These are phyloP conservation scores for Psilocybe azurescens DNA, from an alignment of 768 basidiomycete species.

Conservation along the genomic window DNA sequence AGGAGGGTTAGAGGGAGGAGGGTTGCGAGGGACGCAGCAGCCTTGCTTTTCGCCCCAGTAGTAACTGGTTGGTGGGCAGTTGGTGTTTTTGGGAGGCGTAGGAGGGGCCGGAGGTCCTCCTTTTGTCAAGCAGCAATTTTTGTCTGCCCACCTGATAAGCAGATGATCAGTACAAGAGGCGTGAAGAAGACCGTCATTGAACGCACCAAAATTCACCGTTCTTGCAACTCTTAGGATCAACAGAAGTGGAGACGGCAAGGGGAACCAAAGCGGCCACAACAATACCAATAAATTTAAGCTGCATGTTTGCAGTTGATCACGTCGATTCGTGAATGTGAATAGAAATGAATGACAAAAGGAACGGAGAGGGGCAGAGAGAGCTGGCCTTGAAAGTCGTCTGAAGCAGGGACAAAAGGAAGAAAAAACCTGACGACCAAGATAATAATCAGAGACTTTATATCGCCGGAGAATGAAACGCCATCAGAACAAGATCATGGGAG, in stretches of 20 bases:
- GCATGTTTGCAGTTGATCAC: slow-evolving; percentile 27
- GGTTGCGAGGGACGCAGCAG: slow-evolving; percentile 59
- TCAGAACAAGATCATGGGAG: slow-evolving; percentile 22
- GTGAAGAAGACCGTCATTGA: neutral
- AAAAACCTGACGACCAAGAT: slow-evolving; percentile 8
- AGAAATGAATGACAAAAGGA: slow-evolving; percentile 21
- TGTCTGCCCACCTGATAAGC: slow-evolving; percentile 34
- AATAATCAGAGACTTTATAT: slow-evolving; percentile 12
- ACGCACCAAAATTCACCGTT: slow-evolving; percentile 36
- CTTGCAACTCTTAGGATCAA: slow-evolving; percentile 28
- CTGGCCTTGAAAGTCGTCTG: slow-evolving; percentile 15
- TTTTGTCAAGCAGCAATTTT: slow-evolving; percentile 47
- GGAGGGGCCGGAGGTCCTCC: slow-evolving; percentile 45
- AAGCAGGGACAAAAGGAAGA: slow-evolving; percentile 14
- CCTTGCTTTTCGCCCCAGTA: slow-evolving; percentile 53
- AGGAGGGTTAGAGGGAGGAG: slow-evolving; percentile 42
- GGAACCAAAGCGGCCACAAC: slow-evolving; percentile 41
- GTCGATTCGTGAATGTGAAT: slow-evolving; percentile 28
- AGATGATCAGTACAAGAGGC: neutral
- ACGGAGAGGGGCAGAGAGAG: slow-evolving; percentile 16
- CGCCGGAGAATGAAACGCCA: slow-evolving; percentile 18
- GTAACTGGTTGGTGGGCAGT: slow-evolving; percentile 51
- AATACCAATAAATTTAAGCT: slow-evolving; percentile 31
- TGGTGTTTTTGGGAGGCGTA: slow-evolving; percentile 49
- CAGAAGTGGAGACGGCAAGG: slow-evolving; percentile 35